Conservation (phyloP, 106 monocot genomes). For the Dendrobium huoshanense region DNA sequence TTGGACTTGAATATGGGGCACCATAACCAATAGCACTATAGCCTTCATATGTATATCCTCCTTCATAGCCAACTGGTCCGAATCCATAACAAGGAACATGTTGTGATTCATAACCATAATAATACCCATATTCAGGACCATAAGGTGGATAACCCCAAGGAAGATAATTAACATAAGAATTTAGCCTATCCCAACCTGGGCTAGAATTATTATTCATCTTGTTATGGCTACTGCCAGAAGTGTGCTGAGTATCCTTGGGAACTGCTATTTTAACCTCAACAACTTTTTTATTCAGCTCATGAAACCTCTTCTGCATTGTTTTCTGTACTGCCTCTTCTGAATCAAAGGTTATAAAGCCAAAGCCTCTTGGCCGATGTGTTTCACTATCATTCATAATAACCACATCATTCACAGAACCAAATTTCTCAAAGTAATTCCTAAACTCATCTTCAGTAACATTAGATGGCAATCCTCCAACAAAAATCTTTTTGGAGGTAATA, state of each 20-base stretch:
- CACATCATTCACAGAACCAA: slow-evolving; percentile 43
- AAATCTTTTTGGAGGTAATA: slow-evolving; percentile 44
- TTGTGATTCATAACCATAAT: slow-evolving; percentile 16
- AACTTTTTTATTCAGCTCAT: slow-evolving; percentile 51
- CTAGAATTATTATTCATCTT: slow-evolving; percentile 6
- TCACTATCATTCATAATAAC: slow-evolving; percentile 56
- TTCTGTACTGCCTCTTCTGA: slow-evolving; percentile 39
- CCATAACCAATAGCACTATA: slow-evolving; percentile 28
- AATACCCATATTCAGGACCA: slow-evolving; percentile 27
- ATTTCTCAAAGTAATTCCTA: slow-evolving; percentile 45
- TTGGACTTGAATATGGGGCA: slow-evolving; percentile 11
- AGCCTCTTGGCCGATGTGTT: slow-evolving; percentile 52
- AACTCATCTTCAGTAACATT: slow-evolving; percentile 36
- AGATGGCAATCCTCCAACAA: slow-evolving; percentile 70
- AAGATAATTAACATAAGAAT: slow-evolving; percentile 12
- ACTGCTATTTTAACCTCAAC: slow-evolving; percentile 87
- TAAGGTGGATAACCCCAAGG: slow-evolving; percentile 17
- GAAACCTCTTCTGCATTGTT: slow-evolving; percentile 36
- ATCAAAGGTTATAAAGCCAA: slow-evolving; percentile 73
- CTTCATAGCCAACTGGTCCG: slow-evolving; percentile 18
- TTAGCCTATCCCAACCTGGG: slow-evolving; percentile 12
- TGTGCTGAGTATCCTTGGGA: slow-evolving; percentile 37
- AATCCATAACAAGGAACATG: slow-evolving; percentile 17
- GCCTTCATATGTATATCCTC: slow-evolving; percentile 23
- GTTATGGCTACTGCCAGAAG: slow-evolving; percentile 11